Percentiles rank a stretch among this genome's conserved stretches.
These are phyloP conservation scores for Castanopsis chinensis DNA, from an alignment of 306 rosid species.

Conservation along the genomic window DNA sequence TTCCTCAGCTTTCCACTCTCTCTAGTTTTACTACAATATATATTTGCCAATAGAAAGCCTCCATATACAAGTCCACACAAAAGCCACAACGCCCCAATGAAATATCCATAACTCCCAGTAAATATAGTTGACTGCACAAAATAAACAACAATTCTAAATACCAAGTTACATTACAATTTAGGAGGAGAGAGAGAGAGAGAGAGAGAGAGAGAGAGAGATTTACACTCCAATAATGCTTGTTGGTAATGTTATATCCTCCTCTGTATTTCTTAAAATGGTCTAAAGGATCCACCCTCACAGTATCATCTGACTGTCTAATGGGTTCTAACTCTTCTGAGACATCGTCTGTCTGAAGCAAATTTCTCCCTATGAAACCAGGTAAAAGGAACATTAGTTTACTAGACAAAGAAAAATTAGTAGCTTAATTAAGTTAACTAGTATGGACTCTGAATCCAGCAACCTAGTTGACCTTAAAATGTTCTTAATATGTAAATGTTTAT, in stretches of 20 bases:
- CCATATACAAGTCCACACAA: conserved; percentile 63
- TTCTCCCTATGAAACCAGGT: conserved; percentile 8
- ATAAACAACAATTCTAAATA: not conserved
- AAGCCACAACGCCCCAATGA: conserved; percentile 58
- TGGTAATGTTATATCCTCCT: conserved; percentile 68
- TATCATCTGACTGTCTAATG: conserved; percentile 23
- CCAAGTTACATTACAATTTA: conserved; percentile 4
- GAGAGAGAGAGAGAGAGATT: conserved; percentile 11
- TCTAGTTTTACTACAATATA: conserved; percentile 28
- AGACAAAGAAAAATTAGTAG: not conserved
- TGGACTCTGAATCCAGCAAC: too few species aligned
- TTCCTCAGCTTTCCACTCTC: conserved; percentile 25
- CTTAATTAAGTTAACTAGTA: not conserved
- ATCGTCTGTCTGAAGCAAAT: conserved; percentile 33
- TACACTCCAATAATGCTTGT: conserved; percentile 83
- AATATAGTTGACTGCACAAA: conserved; percentile 60
- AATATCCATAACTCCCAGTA: conserved; percentile 74
- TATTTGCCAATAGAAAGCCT: conserved; percentile 21
- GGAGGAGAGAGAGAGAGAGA: conserved; percentile 6
- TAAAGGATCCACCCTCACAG: conserved; percentile 63
- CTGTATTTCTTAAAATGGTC: conserved; percentile 54
- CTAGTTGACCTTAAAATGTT: too few species aligned
- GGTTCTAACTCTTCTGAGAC: conserved; percentile 12
- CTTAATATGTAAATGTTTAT: too few species aligned
- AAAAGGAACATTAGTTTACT: not conserved